Evolutionary conservation across 768 basidiomycete genomes (phyloP).

Genomic region (Harrya chromipes): DNA sequence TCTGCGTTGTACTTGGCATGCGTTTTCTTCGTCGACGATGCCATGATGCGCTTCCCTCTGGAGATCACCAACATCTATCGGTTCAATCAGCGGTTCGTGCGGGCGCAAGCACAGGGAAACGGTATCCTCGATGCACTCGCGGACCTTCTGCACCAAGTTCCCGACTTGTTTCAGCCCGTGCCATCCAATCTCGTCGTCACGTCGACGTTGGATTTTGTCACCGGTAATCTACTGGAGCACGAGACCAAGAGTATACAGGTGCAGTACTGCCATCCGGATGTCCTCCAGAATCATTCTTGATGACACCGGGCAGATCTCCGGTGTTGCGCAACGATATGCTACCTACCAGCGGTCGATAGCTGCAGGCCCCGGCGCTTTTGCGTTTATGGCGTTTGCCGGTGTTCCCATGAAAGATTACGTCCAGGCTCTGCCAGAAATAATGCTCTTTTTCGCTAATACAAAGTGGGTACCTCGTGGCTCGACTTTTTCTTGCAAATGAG

Average conservation of each 20-base stretch:
- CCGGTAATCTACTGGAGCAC: conserved; percentile 29
- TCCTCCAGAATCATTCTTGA: background rate
- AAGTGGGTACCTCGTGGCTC: conserved; percentile 29
- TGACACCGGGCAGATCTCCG: conserved; percentile 3
- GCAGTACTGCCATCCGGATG: background rate
- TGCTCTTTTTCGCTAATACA: conserved; percentile 23
- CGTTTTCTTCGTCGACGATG: conserved; percentile 34
- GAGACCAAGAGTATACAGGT: conserved; percentile 26
- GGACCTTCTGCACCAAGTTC: conserved; percentile 23
- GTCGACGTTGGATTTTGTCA: conserved; percentile 34
- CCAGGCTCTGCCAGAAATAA: conserved; percentile 35
- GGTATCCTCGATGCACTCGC: conserved; percentile 31
- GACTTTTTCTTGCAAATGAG: background rate
- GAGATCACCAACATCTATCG: conserved; percentile 16
- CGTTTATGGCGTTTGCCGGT: conserved; percentile 32
- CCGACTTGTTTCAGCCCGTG: conserved; percentile 24
- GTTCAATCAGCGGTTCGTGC: conserved; percentile 33
- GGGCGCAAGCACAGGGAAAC: conserved; percentile 25
- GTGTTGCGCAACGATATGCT: conserved; percentile 15
- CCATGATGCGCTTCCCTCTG: conserved; percentile 18
- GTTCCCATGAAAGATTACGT: conserved; percentile 31
- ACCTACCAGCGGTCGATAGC: conserved; percentile 19
- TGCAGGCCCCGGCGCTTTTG: conserved; percentile 31
- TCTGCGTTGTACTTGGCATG: conserved; percentile 37
- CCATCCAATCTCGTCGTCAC: conserved; percentile 33